Base-by-base conservation (phyloP, 164 flowering plant genomes). In the Piper longum region DNA sequence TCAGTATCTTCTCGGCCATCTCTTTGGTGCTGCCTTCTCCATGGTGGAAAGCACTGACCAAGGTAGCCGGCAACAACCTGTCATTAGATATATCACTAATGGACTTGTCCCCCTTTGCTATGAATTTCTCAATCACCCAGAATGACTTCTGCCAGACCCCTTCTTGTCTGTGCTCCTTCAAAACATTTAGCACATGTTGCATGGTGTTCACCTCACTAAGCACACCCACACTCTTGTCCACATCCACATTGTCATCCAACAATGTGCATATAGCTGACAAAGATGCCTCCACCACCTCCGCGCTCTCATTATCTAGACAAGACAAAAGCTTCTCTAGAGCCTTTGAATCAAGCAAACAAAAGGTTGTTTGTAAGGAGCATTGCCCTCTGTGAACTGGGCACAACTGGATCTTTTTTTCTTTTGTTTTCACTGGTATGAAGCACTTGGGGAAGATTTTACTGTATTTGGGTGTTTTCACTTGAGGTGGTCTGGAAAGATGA, bases 351-450 rank as follows among this genome's bases (percentile, higher is more conserved):
- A 86, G 60, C 70, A 88, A 71, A 60, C 96, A 88, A 67, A 88
- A 88, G 9, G 92, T 84, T 56, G 75, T 74, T 57, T 80, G 75
- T 59, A 87, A 71, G 62, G 96, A 86, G 74, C 96, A 86, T 54
- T 68, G 75, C 17, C 96, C 96, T 69, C 78, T 71, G 65, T 88
- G 96, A 65, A 85, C 70, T 56, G 86, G 84, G 73, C 96, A 88
- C 7, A 74, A 52, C 45, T 70, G 72, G 64, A 71, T n/a, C 54
- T 67, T 67, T 68, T 45, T 64, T 59, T 48, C 63, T 66, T 70
- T 74, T 48, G 79, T 66, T 72, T 80, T 71, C 12, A 68, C 45
- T 16, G 58, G 43, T 12, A 76, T 70, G 36, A 80, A 68, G 36
- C 69, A 71, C 69, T 65, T 81, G 36, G 72, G 74, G 43, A 81